Base-by-base conservation (phyloP, 306 rosid genomes). In the Biancaea sappan region DNA sequence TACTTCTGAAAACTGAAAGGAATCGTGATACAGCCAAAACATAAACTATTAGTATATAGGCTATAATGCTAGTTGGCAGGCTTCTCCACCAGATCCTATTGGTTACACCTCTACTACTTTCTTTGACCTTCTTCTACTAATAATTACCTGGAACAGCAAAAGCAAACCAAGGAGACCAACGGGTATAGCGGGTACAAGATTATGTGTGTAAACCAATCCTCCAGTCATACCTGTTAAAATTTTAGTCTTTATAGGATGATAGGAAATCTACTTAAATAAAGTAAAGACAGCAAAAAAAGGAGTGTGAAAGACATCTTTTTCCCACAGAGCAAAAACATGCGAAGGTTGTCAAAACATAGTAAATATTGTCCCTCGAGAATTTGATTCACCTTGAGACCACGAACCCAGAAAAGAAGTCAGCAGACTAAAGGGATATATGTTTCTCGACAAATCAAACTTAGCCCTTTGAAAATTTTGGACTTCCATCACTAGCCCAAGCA, bases 91-190 rank as follows among this genome's bases (percentile, higher is more conserved):
- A 32, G 34, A 52, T 74, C 7, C 40, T n/a, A n/a, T 25, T 65
- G 18, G 21, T 52, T 19, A 38, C 32, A 66, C 28, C 59, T 62
- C 53, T 47, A 61, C 70, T 35, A 26, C 71, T n/a, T 52, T 21
- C 65, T n/a, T 52, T 60, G 28, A 64, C 18, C 3, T 1, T 60
- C 37, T 70, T 73, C 31, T 29, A 59, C 25, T 61, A 28, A 34
- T 52, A 62, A 65, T 71, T 86, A 94, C 98, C 97, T 94, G 98
- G 75, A 94, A 73, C 86, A 94, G 80, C 71, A 94, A 81, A 63
- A 94, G 98, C 74, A 90, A 73, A 54, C 97, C 97, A 74, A 94
- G 96, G 57, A 94, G 97, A 57, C 98, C 93, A 29, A 81, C 78
- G 56, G 97, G 97, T 13, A 87, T 84, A 60, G 96, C 96, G 63